These are phyloP conservation scores for Penicillium antarcticum DNA, from an alignment of 495 filamentous ascomycete genomes.

Conservation along the genomic window DNA sequence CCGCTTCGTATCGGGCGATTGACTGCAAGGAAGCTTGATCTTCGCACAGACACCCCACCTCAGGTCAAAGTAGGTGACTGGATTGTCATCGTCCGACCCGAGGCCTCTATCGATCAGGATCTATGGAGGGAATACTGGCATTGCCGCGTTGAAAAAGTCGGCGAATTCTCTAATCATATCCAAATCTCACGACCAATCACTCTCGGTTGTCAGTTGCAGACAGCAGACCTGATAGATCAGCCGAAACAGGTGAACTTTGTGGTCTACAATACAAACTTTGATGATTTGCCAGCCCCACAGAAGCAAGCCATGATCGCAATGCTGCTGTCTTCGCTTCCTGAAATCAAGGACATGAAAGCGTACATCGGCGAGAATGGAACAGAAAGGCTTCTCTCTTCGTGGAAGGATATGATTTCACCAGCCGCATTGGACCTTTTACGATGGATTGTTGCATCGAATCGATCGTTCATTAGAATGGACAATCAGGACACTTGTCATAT, in stretches of 20 bases:
- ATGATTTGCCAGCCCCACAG: constrained; percentile 37
- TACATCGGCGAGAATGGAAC: constrained; percentile 48
- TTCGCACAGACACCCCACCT: constrained; percentile 30
- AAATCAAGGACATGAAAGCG: constrained; percentile 56
- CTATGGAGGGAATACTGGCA: constrained; percentile 9
- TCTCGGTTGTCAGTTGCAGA: background rate
- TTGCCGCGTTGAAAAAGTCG: constrained; percentile 16
- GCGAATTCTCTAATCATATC: constrained; percentile 2
- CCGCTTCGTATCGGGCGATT: constrained; percentile 9
- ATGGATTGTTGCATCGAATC: constrained; percentile 91
- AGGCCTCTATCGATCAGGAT: constrained; percentile 4
- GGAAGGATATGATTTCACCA: constrained; percentile 61
- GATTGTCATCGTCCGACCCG: constrained; percentile 43
- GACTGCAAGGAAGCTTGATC: constrained; percentile 34
- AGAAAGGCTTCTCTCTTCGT: constrained; percentile 49
- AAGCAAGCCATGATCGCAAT: constrained; percentile 56
- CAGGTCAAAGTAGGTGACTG: constrained; percentile 53
- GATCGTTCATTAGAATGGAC: constrained; percentile 79
- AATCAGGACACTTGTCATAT: constrained; percentile 48
- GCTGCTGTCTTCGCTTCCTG: constrained; percentile 67
- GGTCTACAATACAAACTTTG: constrained; percentile 57
- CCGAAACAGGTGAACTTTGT: constrained; percentile 19
- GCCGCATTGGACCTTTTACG: constrained; percentile 67
- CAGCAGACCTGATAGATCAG: background rate
- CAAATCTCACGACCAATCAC: constrained; percentile 16